These are phyloP conservation scores for Barnettozyma populi DNA, from an alignment of 805 yeast genomes.

Conservation along the genomic window DNA sequence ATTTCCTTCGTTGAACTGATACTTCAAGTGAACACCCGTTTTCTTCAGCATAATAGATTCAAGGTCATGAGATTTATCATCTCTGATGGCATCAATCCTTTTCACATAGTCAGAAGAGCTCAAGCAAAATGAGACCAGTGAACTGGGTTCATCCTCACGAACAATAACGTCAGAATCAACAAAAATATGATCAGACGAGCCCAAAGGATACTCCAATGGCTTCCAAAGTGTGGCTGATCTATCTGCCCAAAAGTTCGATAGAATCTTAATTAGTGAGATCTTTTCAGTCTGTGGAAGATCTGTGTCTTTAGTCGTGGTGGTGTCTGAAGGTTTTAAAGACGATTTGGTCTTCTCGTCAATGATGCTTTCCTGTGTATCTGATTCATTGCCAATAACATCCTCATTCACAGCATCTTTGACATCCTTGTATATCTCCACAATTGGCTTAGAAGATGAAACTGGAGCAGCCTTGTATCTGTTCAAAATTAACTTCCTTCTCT, in stretches of 20 bases:
- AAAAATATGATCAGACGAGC: conserved; percentile 80
- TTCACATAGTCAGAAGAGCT: conserved; percentile 77
- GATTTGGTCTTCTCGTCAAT: conserved; percentile 11
- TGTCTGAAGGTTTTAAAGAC: conserved; percentile 12
- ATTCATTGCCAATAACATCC: conserved; percentile 31
- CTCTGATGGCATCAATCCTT: conserved; percentile 38
- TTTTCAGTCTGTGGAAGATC: conserved; percentile 51
- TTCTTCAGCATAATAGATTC: conserved; percentile 74
- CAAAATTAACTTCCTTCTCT: conserved; percentile 55
- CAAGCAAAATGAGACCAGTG: conserved; percentile 87
- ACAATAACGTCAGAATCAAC: conserved; percentile 91
- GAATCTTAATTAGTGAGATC: conserved; percentile 71
- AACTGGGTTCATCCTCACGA: conserved; percentile 94
- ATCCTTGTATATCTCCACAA: conserved; percentile 84
- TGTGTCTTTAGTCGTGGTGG: conserved; percentile 16
- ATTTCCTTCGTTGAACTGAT: conserved; percentile 83
- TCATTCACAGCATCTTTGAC: conserved; percentile 83
- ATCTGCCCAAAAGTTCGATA: conserved; percentile 96
- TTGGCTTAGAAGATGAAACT: conserved; percentile 71
- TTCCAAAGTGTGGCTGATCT: conserved; percentile 94
- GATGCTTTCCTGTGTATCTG: conserved; percentile 13
- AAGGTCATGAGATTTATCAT: conserved; percentile 25
- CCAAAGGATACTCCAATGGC: conserved; percentile 77
- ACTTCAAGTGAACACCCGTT: conserved; percentile 85
- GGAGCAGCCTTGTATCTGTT: conserved; percentile 65